A percentile compares a stretch with the other conserved stretches of the same genome.
phyloP scores from a whole-genome alignment of 2,329 filamentous ascomycete species.

The Hypoxylon sp. region DNA sequence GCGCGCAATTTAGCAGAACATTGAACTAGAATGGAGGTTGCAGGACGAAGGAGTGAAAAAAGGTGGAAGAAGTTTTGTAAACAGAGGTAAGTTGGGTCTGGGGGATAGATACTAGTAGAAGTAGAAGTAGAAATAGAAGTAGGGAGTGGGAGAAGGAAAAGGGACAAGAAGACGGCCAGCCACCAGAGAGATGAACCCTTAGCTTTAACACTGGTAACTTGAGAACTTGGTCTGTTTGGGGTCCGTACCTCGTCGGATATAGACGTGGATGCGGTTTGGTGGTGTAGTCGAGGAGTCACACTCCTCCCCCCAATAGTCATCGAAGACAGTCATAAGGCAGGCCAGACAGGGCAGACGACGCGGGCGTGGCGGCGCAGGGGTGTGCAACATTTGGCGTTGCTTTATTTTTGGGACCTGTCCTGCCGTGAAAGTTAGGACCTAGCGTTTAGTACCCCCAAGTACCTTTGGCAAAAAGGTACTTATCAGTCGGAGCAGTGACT shows the following conservation, averaged over 20 bases:
- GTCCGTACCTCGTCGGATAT: conserved; percentile 48
- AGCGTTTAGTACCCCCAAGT: conserved; percentile 45
- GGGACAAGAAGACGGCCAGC: conserved; percentile 19
- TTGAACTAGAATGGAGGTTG: conserved; percentile 13
- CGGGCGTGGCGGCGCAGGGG: conserved; percentile 51
- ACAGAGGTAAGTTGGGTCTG: not conserved
- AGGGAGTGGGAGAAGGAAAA: conserved; percentile 23
- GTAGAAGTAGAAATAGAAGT: conserved; percentile 16
- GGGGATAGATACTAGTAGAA: conserved; percentile 13
- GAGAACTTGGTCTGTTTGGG: conserved; percentile 40
- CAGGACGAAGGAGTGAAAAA: conserved; percentile 23
- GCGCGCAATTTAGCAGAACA: conserved; percentile 3
- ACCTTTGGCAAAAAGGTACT: conserved; percentile 46
- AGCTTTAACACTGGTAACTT: conserved; percentile 42
- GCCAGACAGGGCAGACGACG: conserved; percentile 42
- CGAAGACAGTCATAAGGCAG: conserved; percentile 52
- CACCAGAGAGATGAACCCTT: conserved; percentile 3
- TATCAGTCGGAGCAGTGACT: conserved; percentile 43
- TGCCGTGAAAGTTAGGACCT: conserved; percentile 38
- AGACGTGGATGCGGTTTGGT: conserved; percentile 53
- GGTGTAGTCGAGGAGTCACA: conserved; percentile 54
- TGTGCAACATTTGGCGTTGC: conserved; percentile 47
- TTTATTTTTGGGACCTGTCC: conserved; percentile 50
- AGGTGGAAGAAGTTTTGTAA: conserved; percentile 6
- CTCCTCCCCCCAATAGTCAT: conserved; percentile 50